Percentiles rank a stretch among this genome's conserved stretches.
Conservation (phyloP, 2,329 filamentous ascomycete genomes). For the Dichotomopilus funicola region DNA sequence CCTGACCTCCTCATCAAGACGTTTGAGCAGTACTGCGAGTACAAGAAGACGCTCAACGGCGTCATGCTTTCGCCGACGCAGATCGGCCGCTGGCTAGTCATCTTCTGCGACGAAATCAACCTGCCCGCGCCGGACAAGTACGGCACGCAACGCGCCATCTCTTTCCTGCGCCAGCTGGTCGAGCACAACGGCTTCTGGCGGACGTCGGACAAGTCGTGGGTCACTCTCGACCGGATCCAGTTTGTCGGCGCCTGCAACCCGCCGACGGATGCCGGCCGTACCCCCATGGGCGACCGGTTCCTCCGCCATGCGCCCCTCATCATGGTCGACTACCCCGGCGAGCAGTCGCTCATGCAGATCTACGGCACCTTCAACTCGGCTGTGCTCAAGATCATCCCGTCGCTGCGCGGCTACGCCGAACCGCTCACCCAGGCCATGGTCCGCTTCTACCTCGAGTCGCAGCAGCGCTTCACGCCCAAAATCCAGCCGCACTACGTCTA, state of each 20-base stretch:
- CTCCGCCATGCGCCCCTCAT: conserved; percentile 94
- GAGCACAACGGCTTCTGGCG: conserved; percentile 99
- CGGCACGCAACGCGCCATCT: conserved; percentile 93
- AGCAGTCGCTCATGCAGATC: conserved; percentile 90
- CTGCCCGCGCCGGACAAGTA: conserved; percentile 96
- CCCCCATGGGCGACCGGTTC: conserved; percentile 87
- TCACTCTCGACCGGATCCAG: conserved; percentile 93
- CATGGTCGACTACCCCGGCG: conserved; percentile 99
- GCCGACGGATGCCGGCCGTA: conserved; percentile 93
- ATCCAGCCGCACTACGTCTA: conserved; percentile 99
- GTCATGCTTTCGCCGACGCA: conserved; percentile 94
- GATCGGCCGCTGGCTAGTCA: conserved; percentile 93
- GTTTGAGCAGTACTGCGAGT: conserved; percentile 98
- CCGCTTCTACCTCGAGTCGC: conserved; percentile 88
- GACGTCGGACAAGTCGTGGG: conserved; percentile 95
- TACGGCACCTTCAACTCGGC: conserved; percentile 98
- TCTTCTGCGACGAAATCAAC: conserved; percentile 99
- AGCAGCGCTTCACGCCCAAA: conserved; percentile 87
- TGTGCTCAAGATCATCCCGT: conserved; percentile 91
- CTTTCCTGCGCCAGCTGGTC: conserved; percentile 92
- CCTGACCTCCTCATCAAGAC: conserved; percentile 98
- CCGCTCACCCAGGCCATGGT: conserved; percentile 97
- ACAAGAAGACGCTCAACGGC: conserved; percentile 96
- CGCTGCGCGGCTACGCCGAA: conserved; percentile 90
- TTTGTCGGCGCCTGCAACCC: conserved; percentile 99